phyloP scores from a whole-genome alignment of 2,329 filamentous ascomycete species.

The Exserohilum turcica region DNA sequence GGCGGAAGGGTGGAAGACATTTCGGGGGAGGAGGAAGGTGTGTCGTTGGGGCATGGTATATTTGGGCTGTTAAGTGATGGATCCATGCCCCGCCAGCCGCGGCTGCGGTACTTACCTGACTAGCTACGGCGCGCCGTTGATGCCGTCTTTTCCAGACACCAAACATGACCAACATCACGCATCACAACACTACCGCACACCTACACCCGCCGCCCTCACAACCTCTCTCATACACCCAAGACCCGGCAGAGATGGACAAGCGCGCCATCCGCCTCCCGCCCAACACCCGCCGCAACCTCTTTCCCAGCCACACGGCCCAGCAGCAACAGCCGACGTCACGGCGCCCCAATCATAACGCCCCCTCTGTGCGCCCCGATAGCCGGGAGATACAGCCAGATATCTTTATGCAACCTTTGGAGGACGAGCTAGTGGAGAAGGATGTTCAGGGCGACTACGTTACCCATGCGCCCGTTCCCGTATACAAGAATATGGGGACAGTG shows the following conservation, averaged over 20 bases:
- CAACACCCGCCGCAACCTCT: constrained; percentile 38
- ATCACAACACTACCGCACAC: background rate
- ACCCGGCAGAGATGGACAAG: constrained; percentile 19
- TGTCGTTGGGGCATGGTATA: background rate
- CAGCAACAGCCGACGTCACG: constrained; percentile 29
- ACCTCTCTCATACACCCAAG: background rate
- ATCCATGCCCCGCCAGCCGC: background rate
- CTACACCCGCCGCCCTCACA: background rate
- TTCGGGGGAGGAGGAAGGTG: background rate
- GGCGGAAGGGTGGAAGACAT: constrained; percentile 4
- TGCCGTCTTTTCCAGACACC: constrained; percentile 1
- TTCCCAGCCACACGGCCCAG: constrained; percentile 27
- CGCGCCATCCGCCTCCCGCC: constrained; percentile 36
- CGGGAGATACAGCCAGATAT: constrained; percentile 17
- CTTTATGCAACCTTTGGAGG: constrained; percentile 28
- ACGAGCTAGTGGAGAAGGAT: constrained; percentile 57
- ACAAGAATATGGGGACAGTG: constrained; percentile 31
- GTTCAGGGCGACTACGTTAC: constrained; percentile 56
- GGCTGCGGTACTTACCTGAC: constrained; percentile 14
- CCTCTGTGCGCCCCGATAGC: constrained; percentile 29
- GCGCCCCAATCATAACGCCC: constrained; percentile 27
- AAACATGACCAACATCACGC: constrained; percentile 9
- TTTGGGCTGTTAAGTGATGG: background rate
- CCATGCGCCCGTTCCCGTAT: constrained; percentile 31
- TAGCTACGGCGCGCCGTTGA: constrained; percentile 15